Evolutionary conservation across 768 basidiomycete genomes (phyloP), one percentile per base, ranked within the genome.

Genomic region (Gloeopeniophorella convolvens): DNA sequence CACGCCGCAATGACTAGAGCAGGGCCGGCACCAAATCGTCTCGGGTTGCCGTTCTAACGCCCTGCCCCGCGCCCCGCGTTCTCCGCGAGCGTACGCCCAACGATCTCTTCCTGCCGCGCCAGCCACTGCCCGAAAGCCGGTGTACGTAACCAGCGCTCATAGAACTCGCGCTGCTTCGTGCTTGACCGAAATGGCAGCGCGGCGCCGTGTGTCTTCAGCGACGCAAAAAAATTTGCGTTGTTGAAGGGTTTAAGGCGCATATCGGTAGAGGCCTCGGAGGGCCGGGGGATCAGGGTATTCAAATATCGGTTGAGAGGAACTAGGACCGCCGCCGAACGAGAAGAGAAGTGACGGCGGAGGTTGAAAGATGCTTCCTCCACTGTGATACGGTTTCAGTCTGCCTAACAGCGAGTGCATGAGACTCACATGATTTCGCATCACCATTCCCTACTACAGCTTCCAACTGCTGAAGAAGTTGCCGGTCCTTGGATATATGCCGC

Each of bases 261-360:
- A 12, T 59, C 57, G 2, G 55, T 48, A 40, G 63, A 58, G 13
- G 70, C 60, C 58, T 82, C 80, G 7, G 71, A 66, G 5, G 80
- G 83, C 16, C 80, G 75, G 50, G 89, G 89, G 64, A 93, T 89
- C 41, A 94, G 76, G 1, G 85, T 84, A 52, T 88, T 85, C 34
- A 97, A 81, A 71, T 97, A 97, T 57, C 94, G 80, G 59, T 94
- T 84, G 4, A 98, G 75, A 0, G 95, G 95, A 2, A 89, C 83
- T 18, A 97, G 78, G 54, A 98, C 74, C 46, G 84, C 84, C 16
- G 85, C 87, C 1, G 95, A 91, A 37, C 94, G 77, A 33, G 85
- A 79, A 45, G 81, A 81, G 64, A 98, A 91, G 62, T 97, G 91
- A 39, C 80, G 73, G 20, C 89, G 81, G 11, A 95, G 71, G 46